Evolutionary conservation across 768 basidiomycete species (phyloP).

Genomic region (Kwoniella botswanensis): DNA sequence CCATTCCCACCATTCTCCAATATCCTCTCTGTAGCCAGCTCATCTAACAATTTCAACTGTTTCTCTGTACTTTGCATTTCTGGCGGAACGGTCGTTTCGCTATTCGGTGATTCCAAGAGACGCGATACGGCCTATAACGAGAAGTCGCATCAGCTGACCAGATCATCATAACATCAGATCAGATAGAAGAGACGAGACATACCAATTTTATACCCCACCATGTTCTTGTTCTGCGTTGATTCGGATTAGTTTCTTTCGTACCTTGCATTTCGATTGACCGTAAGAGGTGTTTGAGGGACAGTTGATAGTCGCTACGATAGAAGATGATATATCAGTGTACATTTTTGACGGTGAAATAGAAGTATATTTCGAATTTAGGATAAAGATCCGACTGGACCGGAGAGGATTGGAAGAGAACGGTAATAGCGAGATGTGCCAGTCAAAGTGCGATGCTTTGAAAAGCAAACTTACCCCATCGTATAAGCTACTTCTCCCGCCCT

Average conservation of each 20-base stretch:
- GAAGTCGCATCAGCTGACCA: background rate
- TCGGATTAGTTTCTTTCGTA: constrained; percentile 13
- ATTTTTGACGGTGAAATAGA: too few relatives aligned
- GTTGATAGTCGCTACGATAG: constrained; percentile 45
- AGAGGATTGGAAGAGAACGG: background rate
- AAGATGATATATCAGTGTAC: constrained; percentile 7
- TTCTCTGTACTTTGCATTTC: constrained; percentile 19
- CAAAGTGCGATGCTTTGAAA: background rate
- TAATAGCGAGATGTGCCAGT: background rate
- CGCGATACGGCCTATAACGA: constrained; percentile 18
- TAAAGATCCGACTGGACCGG: background rate
- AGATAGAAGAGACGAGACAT: constrained; percentile 5
- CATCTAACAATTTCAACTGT: constrained; percentile 35
- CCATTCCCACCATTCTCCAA: constrained; percentile 37
- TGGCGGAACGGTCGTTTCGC: constrained; percentile 26
- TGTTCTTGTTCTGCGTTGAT: constrained; percentile 36
- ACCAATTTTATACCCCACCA: constrained; percentile 55
- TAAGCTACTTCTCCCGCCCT: constrained; percentile 50
- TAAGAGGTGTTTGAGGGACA: constrained; percentile 51
- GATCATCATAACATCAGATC: too few relatives aligned
- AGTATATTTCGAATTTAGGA: too few relatives aligned
- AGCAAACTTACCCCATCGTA: constrained; percentile 45
- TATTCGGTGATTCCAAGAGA: constrained; percentile 24
- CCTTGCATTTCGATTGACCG: constrained; percentile 53
- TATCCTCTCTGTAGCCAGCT: constrained; percentile 45